These are phyloP conservation scores for Schizosaccharomyces octosporus DNA, from an alignment of 805 yeast species.

Conservation along the genomic window DNA sequence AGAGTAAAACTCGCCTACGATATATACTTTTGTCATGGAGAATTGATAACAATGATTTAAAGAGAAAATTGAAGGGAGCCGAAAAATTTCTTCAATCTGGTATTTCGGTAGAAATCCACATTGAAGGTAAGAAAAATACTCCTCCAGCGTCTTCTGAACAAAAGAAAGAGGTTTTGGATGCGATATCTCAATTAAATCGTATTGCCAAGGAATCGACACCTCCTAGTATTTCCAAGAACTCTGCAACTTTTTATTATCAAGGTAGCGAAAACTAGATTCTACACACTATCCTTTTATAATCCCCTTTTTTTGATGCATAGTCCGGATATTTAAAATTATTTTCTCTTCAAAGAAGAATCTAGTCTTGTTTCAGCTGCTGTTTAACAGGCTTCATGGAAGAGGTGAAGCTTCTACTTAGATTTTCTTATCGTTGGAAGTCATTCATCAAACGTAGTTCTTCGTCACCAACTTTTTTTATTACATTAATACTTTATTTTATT, in stretches of 20 bases:
- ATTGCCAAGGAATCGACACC: neutral
- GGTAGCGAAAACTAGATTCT: neutral
- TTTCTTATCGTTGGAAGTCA: no score
- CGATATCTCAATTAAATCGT: neutral
- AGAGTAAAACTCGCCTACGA: neutral
- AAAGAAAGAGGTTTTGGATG: neutral
- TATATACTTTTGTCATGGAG: neutral
- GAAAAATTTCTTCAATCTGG: neutral
- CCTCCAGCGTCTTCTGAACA: neutral
- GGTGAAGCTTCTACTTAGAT: no score
- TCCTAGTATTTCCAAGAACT: neutral
- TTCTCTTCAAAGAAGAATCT: no score
- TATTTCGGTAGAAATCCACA: neutral
- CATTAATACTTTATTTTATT: no score
- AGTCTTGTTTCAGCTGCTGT: no score
- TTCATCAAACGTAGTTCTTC: no score
- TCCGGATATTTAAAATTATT: no score
- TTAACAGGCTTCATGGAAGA: no score
- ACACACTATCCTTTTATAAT: neutral
- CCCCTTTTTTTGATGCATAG: no score
- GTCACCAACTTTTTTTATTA: no score
- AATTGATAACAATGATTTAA: neutral
- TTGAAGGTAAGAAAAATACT: neutral
- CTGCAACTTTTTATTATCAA: neutral
- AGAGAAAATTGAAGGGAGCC: neutral